phyloP scores from a whole-genome alignment of 805 yeast genomes.

The Isabelozyma rhagii region DNA sequence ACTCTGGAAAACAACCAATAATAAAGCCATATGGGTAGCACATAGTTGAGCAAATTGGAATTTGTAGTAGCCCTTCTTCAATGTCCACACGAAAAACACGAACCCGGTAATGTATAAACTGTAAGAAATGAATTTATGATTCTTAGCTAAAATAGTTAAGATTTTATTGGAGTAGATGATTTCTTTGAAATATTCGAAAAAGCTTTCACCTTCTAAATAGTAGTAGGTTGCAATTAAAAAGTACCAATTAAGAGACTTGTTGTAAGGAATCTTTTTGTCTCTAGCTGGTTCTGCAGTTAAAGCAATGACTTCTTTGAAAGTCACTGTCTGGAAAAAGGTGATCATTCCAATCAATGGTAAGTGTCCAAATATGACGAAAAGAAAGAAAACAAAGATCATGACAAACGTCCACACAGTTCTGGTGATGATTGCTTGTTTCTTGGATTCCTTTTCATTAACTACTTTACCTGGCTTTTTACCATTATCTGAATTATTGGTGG shows the following conservation, averaged over 20 bases:
- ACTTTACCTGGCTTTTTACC: slow-evolving; percentile 4
- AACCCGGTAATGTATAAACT: slow-evolving; percentile 83
- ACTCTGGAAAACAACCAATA: slow-evolving; percentile 89
- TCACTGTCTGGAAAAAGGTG: slow-evolving; percentile 69
- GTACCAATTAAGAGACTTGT: slow-evolving; percentile 88
- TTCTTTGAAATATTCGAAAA: slow-evolving; percentile 64
- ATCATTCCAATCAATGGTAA: slow-evolving; percentile 73
- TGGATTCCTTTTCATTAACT: slow-evolving; percentile 52
- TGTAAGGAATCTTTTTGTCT: slow-evolving; percentile 78
- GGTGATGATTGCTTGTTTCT: slow-evolving; percentile 79
- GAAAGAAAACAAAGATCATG: slow-evolving; percentile 79
- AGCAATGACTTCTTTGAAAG: slow-evolving; percentile 87
- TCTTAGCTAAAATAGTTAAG: slow-evolving; percentile 59
- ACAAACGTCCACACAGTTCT: slow-evolving; percentile 92
- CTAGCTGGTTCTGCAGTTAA: slow-evolving; percentile 81
- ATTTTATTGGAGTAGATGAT: slow-evolving; percentile 49
- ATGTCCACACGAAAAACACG: slow-evolving; percentile 82
- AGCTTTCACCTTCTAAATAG: slow-evolving; percentile 82
- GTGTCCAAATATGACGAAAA: slow-evolving; percentile 78
- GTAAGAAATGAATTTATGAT: slow-evolving; percentile 84
- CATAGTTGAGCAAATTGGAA: slow-evolving; percentile 94
- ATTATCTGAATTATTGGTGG: not conserved
- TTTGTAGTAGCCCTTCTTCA: slow-evolving; percentile 83
- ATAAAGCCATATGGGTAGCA: slow-evolving; percentile 88
- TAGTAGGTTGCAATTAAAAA: slow-evolving; percentile 83